Conservation (phyloP, 805 yeast genomes). For the Clavispora carvajalis region DNA sequence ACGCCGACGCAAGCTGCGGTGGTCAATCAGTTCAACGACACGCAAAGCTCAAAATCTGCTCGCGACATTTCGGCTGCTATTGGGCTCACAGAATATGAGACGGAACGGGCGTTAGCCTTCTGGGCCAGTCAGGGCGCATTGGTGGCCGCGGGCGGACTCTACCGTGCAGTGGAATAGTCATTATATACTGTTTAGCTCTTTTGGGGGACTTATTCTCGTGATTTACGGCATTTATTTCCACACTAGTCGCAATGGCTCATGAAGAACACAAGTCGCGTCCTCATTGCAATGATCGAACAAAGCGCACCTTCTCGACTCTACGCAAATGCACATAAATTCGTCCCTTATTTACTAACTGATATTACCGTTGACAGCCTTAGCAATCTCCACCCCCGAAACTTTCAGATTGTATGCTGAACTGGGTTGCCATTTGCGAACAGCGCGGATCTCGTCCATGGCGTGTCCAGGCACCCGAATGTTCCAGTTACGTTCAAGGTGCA, state of each 20-base stretch:
- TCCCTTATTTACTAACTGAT: conserved; percentile 14
- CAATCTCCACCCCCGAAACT: conserved; percentile 60
- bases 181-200: no score
- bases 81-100: conserved; percentile 18
- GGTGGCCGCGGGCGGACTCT: conserved; percentile 3
- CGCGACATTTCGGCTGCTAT: conserved; percentile 16
- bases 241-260: no score
- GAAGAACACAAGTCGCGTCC: no score
- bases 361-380: conserved; percentile 55
- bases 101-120: conserved; percentile 35
- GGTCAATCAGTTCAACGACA: conserved; percentile 42
- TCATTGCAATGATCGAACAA: no score
- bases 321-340: neutral
- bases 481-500: conserved; percentile 92
- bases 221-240: no score
- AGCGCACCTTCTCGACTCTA: no score
- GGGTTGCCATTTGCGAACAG: conserved; percentile 68
- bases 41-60: conserved; percentile 26
- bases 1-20: conserved; percentile 69
- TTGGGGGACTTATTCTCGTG: no score
- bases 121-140: conserved; percentile 66
- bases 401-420: conserved; percentile 59
- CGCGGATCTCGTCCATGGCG: conserved; percentile 83
- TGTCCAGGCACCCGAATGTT: conserved; percentile 92
- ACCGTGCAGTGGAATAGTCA: conserved; percentile 2